Evolutionary conservation across 2,329 filamentous ascomycete genomes (phyloP).

Genomic region (Phoma sp.): DNA sequence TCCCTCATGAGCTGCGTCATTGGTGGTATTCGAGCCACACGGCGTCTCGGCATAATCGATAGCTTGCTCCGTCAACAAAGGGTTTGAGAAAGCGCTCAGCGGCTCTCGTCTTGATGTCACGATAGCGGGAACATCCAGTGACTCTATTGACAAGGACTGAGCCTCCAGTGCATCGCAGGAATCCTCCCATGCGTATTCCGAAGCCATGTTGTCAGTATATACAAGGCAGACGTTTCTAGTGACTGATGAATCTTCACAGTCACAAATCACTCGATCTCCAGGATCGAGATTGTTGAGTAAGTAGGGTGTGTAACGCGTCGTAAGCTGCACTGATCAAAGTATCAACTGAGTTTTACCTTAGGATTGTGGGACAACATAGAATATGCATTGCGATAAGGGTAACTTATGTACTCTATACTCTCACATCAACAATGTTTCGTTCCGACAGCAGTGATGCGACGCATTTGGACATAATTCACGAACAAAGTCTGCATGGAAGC

Average conservation of each 20-base stretch:
- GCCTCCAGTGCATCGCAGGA: background rate
- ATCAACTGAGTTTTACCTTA: background rate
- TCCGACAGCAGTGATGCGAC: background rate
- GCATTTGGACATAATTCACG: background rate
- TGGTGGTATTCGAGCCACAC: background rate
- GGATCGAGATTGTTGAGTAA: background rate
- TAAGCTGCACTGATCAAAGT: background rate
- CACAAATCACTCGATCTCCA: background rate
- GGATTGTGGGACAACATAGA: background rate
- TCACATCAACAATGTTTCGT: background rate
- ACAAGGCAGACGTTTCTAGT: background rate
- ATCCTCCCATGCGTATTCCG: background rate
- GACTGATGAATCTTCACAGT: background rate
- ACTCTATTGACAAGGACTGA: background rate
- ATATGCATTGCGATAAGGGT: too few species aligned
- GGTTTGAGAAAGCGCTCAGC: background rate
- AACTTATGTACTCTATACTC: background rate
- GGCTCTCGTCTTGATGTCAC: background rate
- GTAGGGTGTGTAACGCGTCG: background rate
- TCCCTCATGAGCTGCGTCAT: background rate
- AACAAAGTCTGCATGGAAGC: background rate
- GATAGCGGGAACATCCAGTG: background rate
- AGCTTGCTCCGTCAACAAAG: background rate
- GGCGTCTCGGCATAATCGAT: background rate
- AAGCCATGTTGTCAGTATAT: background rate